Conservation (phyloP, 2,329 filamentous ascomycete species). For the Cladophialophora carrionii region DNA sequence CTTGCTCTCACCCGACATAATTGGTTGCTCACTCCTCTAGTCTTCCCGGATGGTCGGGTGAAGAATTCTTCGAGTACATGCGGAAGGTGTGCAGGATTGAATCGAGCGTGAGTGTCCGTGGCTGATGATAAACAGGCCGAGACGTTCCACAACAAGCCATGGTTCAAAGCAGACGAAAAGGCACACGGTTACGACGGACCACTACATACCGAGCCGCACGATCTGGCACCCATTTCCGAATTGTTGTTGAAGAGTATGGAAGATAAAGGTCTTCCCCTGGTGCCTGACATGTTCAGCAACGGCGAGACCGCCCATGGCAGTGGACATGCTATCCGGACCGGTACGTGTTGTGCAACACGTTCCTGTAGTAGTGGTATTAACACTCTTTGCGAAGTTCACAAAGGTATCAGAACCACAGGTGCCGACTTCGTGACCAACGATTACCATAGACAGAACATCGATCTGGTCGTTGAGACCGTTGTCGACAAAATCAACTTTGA, state of each 20-base stretch:
- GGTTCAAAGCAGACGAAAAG: conserved; percentile 56
- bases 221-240: conserved; percentile 62
- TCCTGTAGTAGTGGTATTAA: conserved; percentile 9
- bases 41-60: conserved; percentile 56
- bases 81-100: conserved; percentile 54
- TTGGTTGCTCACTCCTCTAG: conserved; percentile 44
- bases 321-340: conserved; percentile 58
- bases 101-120: not conserved
- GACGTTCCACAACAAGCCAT: conserved; percentile 61
- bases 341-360: conserved; percentile 3
- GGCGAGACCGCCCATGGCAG: conserved; percentile 59
- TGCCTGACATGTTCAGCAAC: conserved; percentile 63
- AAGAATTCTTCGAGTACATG: conserved; percentile 63
- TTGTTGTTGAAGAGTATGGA: conserved; percentile 59
- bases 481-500: conserved; percentile 60
- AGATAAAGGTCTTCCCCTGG: conserved; percentile 58
- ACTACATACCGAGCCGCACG: conserved; percentile 61
- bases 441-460: conserved; percentile 52
- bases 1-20: conserved; percentile 40
- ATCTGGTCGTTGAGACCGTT: conserved; percentile 53
- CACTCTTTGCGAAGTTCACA: conserved; percentile 45
- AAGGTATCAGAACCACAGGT: conserved; percentile 57
- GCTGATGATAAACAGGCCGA: conserved; percentile 53
- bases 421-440: conserved; percentile 58
- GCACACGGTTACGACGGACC: conserved; percentile 58